Evolutionary conservation across 169 alveolate genomes (phyloP), one percentile per base, ranked within the genome.

Genomic region (Amoebophrya sp.): DNA sequence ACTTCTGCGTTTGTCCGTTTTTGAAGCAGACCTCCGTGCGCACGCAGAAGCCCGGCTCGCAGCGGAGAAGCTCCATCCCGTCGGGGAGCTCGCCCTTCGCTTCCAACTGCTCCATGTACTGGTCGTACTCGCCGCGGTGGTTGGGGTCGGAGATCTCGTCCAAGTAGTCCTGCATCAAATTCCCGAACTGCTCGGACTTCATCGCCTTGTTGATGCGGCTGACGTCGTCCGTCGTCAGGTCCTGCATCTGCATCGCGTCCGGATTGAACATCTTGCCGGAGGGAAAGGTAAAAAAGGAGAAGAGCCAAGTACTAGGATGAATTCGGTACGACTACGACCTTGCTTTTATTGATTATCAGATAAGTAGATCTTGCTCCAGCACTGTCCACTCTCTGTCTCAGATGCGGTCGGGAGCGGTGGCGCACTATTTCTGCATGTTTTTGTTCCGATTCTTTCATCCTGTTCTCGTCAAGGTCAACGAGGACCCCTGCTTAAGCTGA

Each of bases 171-270:
- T 58, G 78, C 78, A 58, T 58, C 78, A 58, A 58, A 16, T 16
- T 23, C 38, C 78, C 78, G 34, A 58, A 58, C 23, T 58, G 78
- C 78, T 58, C 78, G 26, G 78, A 13, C 23, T 58, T 58, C 78
- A 58, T 58, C 38, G 78, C 78, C 78, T 58, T 58, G 23, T 58
- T 58, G 78, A 58, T 58, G 78, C 78, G 78, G 78, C 78, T 58
- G 39, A 58, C 78, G 23, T 58, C 78, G 34, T 58, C 78, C 78
- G 78, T 58, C 34, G 78, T 58, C 38, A 58, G 78, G 78, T 58
- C 78, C 34, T 58, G 26, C 78, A 58, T 58, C 29, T 58, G 4
- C 78, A 58, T 58, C 34, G 78, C 78, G 78, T n/a, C 23, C 0
- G 78, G 78, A 29, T 58, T 29, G 23, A 58, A 58, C 78, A 58